phyloP scores from a whole-genome alignment of 805 yeast genomes.

The Saccharomyces kudriavzevii region DNA sequence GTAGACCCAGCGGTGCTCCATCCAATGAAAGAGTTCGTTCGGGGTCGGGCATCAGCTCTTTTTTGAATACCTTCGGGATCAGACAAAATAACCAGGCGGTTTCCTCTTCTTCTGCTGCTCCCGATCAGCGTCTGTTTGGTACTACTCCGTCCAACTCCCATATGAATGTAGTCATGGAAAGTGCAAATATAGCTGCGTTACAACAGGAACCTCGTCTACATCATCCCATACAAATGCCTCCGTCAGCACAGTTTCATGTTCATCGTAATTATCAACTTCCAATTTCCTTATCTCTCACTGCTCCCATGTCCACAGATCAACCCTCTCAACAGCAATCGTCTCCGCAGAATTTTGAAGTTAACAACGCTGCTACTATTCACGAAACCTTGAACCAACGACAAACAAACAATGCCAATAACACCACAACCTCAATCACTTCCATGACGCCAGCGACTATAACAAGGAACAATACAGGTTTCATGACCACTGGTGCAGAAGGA shows the following conservation, averaged over 20 bases:
- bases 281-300: constrained; percentile 14
- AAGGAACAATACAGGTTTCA: constrained; percentile 1
- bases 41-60: constrained; percentile 22
- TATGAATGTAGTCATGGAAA: neutral
- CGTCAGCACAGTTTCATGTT: constrained; percentile 2
- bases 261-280: constrained; percentile 11
- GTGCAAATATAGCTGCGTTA: neutral
- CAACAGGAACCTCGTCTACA: constrained; percentile 1
- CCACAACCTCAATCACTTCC: neutral
- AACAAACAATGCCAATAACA: constrained; percentile 4
- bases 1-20: neutral
- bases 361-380: neutral
- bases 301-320: constrained; percentile 4
- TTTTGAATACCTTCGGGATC: constrained; percentile 26
- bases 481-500: constrained; percentile 4
- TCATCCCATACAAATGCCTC: constrained; percentile 1
- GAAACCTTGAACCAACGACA: neutral
- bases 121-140: neutral
- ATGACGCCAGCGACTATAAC: neutral
- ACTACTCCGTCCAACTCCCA: constrained; percentile 2
- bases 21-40: constrained; percentile 7
- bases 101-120: neutral
- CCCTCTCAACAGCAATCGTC: constrained; percentile 2
- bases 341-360: neutral
- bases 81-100: constrained; percentile 11